Percentiles rank a stretch among this genome's conserved stretches.
phyloP scores from a whole-genome alignment of 495 filamentous ascomycete species.

The Aspergillus homomorphus region DNA sequence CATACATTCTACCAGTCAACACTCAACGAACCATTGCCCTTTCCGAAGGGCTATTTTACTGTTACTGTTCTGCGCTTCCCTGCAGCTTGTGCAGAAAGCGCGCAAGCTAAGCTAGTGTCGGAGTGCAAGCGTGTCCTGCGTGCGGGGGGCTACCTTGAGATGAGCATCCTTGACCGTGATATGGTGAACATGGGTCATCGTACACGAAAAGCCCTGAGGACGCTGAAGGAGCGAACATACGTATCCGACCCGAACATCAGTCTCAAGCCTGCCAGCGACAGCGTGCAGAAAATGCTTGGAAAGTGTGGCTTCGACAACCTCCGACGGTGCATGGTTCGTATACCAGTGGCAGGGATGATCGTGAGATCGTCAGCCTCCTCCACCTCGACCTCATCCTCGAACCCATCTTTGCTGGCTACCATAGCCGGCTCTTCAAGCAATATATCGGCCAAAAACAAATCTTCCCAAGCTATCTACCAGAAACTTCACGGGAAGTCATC shows the following conservation, averaged over 20 bases:
- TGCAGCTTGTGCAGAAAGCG: slow-evolving; percentile 62
- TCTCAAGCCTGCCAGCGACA: slow-evolving; percentile 74
- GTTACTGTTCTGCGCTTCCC: slow-evolving; percentile 89
- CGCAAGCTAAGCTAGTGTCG: slow-evolving; percentile 76
- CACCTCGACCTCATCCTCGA: slow-evolving; percentile 26
- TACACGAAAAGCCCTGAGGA: slow-evolving; percentile 71
- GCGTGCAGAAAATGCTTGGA: slow-evolving; percentile 71
- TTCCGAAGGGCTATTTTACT: slow-evolving; percentile 80
- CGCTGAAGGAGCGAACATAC: slow-evolving; percentile 73
- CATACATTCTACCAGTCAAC: slow-evolving; percentile 75
- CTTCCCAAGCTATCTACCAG: slow-evolving; percentile 25
- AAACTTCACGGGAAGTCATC: slow-evolving; percentile 31
- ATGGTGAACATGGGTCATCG: slow-evolving; percentile 82
- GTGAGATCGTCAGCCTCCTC: slow-evolving; percentile 41
- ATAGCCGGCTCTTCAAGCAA: slow-evolving; percentile 28
- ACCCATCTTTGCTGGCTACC: slow-evolving; percentile 23
- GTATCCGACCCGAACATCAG: slow-evolving; percentile 58
- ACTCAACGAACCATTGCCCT: slow-evolving; percentile 72
- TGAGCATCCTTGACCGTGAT: slow-evolving; percentile 80
- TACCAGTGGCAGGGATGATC: slow-evolving; percentile 78
- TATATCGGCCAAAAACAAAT: slow-evolving; percentile 27
- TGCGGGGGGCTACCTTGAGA: slow-evolving; percentile 84
- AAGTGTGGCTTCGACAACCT: slow-evolving; percentile 78
- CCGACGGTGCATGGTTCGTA: slow-evolving; percentile 81
- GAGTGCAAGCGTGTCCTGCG: slow-evolving; percentile 90